phyloP scores from a whole-genome alignment of 306 rosid species.

The Prunus padus region DNA sequence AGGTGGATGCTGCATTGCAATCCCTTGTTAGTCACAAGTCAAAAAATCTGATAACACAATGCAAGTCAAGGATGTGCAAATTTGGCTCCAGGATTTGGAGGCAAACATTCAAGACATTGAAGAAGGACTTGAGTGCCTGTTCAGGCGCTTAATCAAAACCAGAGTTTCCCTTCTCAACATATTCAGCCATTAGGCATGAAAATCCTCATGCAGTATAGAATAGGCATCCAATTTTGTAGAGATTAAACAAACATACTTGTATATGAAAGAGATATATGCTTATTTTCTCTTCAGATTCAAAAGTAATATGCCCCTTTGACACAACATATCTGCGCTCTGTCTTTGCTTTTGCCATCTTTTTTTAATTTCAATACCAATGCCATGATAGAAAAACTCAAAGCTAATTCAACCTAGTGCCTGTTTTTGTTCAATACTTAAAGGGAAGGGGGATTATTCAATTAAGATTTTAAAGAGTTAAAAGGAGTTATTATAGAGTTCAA shows the following conservation, averaged over 20 bases:
- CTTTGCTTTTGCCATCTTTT: background rate
- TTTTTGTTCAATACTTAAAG: too few relatives aligned
- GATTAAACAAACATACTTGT: background rate
- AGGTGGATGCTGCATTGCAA: background rate
- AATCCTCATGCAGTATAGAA: background rate
- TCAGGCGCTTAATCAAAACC: conserved; percentile 24
- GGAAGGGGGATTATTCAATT: too few relatives aligned
- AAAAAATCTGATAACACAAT: background rate
- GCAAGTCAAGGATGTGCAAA: conserved; percentile 18
- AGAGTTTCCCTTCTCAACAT: conserved; percentile 38
- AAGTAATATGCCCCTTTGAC: background rate
- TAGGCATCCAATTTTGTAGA: background rate
- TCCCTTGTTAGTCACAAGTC: conserved; percentile 8
- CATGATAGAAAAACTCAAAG: background rate
- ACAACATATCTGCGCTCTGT: background rate
- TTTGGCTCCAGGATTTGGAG: conserved; percentile 15
- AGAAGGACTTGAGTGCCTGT: conserved; percentile 22
- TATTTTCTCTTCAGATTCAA: background rate
- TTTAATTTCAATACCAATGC: background rate
- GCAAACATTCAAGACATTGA: conserved; percentile 21
- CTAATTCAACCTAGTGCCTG: background rate
- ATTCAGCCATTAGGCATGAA: conserved; percentile 24
- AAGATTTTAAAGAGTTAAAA: too few relatives aligned
- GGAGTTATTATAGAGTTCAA: too few relatives aligned
- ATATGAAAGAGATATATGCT: background rate